Evolutionary conservation across 2,329 filamentous ascomycete species (phyloP), one percentile per base, ranked within the genome.

Genomic region (Penicillium sp.): DNA sequence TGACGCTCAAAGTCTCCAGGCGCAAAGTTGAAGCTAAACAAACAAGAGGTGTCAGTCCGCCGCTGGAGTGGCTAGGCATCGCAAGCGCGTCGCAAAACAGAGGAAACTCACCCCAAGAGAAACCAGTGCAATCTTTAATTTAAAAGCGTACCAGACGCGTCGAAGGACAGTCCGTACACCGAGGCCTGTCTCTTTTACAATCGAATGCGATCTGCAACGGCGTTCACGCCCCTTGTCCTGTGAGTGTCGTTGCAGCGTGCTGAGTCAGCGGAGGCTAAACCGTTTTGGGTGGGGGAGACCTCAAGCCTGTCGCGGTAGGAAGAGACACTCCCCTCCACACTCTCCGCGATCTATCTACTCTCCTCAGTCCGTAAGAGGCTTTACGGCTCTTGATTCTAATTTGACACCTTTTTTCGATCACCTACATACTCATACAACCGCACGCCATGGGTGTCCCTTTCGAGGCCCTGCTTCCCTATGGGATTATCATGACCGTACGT

Each of bases 391-490:
- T 56, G 43, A 16, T 36, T 43, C 33, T 41, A 59, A 33, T n/a
- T 47, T 39, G 8, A n/a, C 23, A 13, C 27, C 43, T 43, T 31
- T 27, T 27, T 29, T 36, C 25, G 23, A 39, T 36, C 29, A 23
- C 31, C 34, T 43, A 34, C 33, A 40, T 36, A 51, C 27, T 11
- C 36, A 38, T 43, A 43, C 56, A 46, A 59, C 46, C 50, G 25
- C 46, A 55, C 63, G 65, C 62, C 63, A 87, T 87, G 85, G 84
- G 84, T 74, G 83, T 88, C 61, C 85, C 85, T 44, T 87, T 87
- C 72, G 85, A 88, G 77, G 81, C 85, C 64, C 74, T 87, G 64
- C 70, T 87, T 67, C 85, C 85, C 48, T 87, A 87, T 71, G 85
- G 79, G 65, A 83, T 87, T 70, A 84, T 86, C 75, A 75, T 85